phyloP scores from a whole-genome alignment of 169 alveolate species.

The Fabrea salina region DNA sequence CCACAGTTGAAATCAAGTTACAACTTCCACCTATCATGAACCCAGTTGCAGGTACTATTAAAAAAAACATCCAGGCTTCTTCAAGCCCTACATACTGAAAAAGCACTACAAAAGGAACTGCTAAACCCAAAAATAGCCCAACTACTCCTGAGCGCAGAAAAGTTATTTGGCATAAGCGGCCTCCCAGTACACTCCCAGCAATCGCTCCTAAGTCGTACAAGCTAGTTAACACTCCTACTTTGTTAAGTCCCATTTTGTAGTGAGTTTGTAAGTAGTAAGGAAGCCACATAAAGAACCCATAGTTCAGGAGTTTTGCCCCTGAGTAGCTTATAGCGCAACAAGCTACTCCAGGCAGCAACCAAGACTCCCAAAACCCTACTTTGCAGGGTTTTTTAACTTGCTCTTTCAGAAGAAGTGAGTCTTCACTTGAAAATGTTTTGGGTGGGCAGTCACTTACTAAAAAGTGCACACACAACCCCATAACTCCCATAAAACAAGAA shows the following conservation, averaged over 20 bases:
- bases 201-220: conserved; percentile 40
- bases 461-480: conserved; percentile 17
- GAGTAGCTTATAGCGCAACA: conserved; percentile 42
- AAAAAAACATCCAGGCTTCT: not conserved
- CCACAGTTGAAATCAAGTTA: conserved; percentile 34
- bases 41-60: conserved; percentile 21
- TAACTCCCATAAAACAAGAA: conserved; percentile 13
- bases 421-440: no score
- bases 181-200: conserved; percentile 29
- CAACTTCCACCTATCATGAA: conserved; percentile 35
- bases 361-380: conserved; percentile 38
- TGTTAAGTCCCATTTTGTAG: conserved; percentile 7
- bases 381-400: no score
- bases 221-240: conserved; percentile 14
- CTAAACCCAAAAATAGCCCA: conserved; percentile 9
- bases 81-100: not conserved
- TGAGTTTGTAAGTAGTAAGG: conserved; percentile 12
- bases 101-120: conserved; percentile 13
- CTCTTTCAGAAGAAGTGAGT: no score
- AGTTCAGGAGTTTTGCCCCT: conserved; percentile 38
- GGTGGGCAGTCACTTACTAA: conserved; percentile 11
- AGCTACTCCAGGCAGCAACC: conserved; percentile 55
- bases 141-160: conserved; percentile 23
- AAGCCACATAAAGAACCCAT: conserved; percentile 34
- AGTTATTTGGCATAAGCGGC: conserved; percentile 30